Base-by-base conservation (phyloP, 73 alveolate species). In the Tetrahymena borealis region DNA sequence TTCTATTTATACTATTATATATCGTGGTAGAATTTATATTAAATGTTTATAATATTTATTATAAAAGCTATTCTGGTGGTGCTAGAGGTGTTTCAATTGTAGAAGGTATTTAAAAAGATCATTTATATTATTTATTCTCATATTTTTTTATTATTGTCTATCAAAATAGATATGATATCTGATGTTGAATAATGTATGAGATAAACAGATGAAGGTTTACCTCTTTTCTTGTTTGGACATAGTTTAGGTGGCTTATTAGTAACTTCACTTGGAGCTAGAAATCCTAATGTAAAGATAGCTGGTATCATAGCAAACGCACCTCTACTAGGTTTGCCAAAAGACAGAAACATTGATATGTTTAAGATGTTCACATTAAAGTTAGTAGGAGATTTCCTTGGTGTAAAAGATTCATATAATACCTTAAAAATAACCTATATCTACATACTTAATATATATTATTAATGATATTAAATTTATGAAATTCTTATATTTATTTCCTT, bases 201-300 rank as follows among this genome's bases (percentile, higher is more conserved):
- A 40, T 91, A 95, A 79, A 97, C 93, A 5, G 79, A 91, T 33
- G 94, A 96, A 24, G 96, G 94, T 32, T 60, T 96, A 33, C 99
- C 99, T 3, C 91, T 94, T 33, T 97, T 97, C 93, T 38, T 97
- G 31, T 97, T 91, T 91, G 99, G 98, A 2, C 99, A 97, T 60
- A 96, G 98, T 41, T 96, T 97, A 98, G 99, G 99, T 15, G 98
- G 97, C 4, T 60, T 95, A 39, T 90, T 97, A 15, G 78, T 94
- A 35, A 91, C 96, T 13, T 42, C 98, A 11, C 92, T 95, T 90
- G 90, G 96, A 16, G 90, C 96, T 90, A 96, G 97, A 40, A 97
- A 97, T 91, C 98, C 98, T 33, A 35, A 91, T 39, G 41, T 95
- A 28, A 95, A 90, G 28, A 91, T 95, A 28, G 85, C 96, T 33